Evolutionary conservation across 768 basidiomycete species (phyloP).

Genomic region (Hygrophorus russula): DNA sequence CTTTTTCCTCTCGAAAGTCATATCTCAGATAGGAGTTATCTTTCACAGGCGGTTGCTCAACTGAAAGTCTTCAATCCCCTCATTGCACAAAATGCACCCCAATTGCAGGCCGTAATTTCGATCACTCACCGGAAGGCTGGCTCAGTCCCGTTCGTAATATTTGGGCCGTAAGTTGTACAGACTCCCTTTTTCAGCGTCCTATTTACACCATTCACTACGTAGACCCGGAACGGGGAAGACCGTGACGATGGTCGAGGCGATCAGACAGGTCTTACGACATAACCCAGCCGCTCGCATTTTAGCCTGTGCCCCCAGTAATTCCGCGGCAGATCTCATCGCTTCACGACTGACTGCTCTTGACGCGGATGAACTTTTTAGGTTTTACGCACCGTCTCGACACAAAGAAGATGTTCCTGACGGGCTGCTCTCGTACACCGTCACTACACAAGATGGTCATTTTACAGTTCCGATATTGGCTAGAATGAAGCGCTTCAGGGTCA

Average conservation of each 20-base stretch:
- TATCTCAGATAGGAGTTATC: slow-evolving; percentile 8
- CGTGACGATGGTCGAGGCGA: slow-evolving; percentile 49
- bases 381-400: slow-evolving; percentile 41
- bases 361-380: slow-evolving; percentile 35
- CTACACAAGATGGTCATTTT: slow-evolving; percentile 24
- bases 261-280: slow-evolving; percentile 33
- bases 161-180: slow-evolving; percentile 42
- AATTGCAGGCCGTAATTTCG: slow-evolving; percentile 36
- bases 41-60: slow-evolving; percentile 8
- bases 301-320: slow-evolving; percentile 56
- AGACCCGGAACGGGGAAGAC: slow-evolving; percentile 64
- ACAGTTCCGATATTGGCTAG: slow-evolving; percentile 25
- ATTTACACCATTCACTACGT: not conserved
- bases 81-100: slow-evolving; percentile 34
- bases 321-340: slow-evolving; percentile 51
- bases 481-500: slow-evolving; percentile 34
- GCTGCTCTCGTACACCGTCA: slow-evolving; percentile 25
- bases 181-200: not conserved
- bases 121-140: slow-evolving; percentile 34
- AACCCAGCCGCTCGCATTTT: slow-evolving; percentile 34
- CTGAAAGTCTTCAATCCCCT: slow-evolving; percentile 27
- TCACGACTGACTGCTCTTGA: slow-evolving; percentile 25
- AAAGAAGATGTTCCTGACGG: slow-evolving; percentile 34
- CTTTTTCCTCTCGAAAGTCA: slow-evolving; percentile 35
- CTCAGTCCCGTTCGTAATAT: slow-evolving; percentile 44